Conservation (phyloP, 495 filamentous ascomycete species). For the Talaromyces trachyspermus region DNA sequence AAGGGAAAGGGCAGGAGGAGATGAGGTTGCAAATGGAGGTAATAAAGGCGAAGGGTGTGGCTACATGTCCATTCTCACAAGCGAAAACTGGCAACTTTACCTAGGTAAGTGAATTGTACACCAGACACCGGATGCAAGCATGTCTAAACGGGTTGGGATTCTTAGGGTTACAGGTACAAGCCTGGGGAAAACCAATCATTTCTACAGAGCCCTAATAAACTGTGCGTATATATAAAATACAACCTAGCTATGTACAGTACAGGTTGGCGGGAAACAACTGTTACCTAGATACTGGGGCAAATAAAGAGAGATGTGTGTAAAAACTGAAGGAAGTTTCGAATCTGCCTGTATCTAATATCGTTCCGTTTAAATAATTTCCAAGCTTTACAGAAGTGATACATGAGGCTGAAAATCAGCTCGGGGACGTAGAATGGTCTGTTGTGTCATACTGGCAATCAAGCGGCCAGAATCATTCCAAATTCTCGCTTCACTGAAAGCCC, state of each 20-base stretch:
- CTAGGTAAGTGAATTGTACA: neutral
- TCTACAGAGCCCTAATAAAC: no score
- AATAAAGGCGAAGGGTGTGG: constrained; percentile 19
- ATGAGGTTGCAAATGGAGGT: constrained; percentile 25
- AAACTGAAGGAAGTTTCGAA: neutral
- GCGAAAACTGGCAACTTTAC: constrained; percentile 11
- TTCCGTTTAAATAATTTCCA: neutral
- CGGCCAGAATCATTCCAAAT: constrained; percentile 8
- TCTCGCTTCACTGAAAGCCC: constrained; percentile 13
- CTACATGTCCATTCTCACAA: constrained; percentile 18
- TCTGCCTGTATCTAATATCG: neutral
- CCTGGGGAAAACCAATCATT: no score
- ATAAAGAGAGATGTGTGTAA: no score
- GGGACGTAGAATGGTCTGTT: constrained; percentile 13
- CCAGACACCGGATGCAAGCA: neutral
- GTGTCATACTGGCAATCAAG: constrained; percentile 14
- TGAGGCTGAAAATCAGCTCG: neutral
- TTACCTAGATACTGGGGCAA: no score
- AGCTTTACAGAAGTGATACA: neutral
- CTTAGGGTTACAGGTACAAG: no score
- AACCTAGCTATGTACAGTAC: no score
- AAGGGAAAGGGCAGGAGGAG: constrained; percentile 39
- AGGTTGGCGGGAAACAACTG: no score
- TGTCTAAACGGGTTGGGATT: no score
- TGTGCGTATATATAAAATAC: no score